These are phyloP conservation scores for Gaillardinia entomophila DNA, from an alignment of 805 yeast genomes.

Conservation along the genomic window DNA sequence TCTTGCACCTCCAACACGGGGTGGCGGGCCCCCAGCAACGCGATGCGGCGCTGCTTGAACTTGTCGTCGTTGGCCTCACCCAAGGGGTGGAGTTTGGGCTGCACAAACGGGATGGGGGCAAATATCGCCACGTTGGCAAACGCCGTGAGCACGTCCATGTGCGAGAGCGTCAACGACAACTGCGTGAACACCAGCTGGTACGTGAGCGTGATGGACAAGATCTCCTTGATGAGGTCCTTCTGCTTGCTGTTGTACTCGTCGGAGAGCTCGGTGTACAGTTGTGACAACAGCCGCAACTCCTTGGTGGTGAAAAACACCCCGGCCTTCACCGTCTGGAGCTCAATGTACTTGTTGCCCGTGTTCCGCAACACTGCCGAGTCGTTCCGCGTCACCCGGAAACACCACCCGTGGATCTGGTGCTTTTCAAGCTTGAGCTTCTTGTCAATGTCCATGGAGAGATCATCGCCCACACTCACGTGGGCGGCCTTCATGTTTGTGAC, in stretches of 20 bases:
- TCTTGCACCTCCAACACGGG: constrained; percentile 94
- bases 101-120: constrained; percentile 77
- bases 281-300: constrained; percentile 54
- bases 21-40: constrained; percentile 76
- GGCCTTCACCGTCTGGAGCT: constrained; percentile 87
- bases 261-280: constrained; percentile 52
- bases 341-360: constrained; percentile 52
- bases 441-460: constrained; percentile 74
- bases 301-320: constrained; percentile 88
- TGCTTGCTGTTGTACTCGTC: constrained; percentile 72
- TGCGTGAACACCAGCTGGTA: constrained; percentile 75
- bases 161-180: constrained; percentile 58
- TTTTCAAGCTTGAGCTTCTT: constrained; percentile 86
- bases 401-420: constrained; percentile 89
- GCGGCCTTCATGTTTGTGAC: constrained; percentile 50
- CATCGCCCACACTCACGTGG: constrained; percentile 65
- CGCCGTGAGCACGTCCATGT: constrained; percentile 75
- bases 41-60: constrained; percentile 39
- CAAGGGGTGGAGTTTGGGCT: constrained; percentile 63
- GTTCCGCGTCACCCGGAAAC: constrained; percentile 84
- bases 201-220: constrained; percentile 73
- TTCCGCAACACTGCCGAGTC: constrained; percentile 79
- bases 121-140: constrained; percentile 77
- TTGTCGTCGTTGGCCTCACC: constrained; percentile 20
- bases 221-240: constrained; percentile 72